A percentile compares a stretch with the other conserved stretches of the same genome.
Evolutionary conservation across 2,329 filamentous ascomycete species (phyloP).

Genomic region (Talaromyces piceae): DNA sequence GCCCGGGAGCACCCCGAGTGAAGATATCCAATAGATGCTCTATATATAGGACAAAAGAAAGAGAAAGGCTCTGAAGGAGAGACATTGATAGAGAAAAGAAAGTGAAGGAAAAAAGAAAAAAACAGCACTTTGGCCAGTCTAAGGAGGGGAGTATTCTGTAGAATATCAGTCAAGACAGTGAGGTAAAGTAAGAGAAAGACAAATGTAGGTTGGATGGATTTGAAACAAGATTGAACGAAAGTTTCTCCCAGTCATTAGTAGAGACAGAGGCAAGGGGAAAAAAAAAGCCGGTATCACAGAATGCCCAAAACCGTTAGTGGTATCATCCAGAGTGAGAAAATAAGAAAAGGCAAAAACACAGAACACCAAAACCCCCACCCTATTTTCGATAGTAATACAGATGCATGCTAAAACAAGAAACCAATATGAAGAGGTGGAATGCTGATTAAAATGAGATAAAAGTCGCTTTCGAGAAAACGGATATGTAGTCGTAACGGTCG

Average conservation of each 20-base stretch:
- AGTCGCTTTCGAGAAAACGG: conserved; percentile 6
- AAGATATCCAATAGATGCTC: neutral
- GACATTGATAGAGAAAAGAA: conserved; percentile 49
- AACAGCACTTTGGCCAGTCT: conserved; percentile 1
- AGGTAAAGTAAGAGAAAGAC: neutral
- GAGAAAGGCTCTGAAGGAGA: neutral
- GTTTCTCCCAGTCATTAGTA: conserved; percentile 10
- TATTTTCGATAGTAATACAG: neutral
- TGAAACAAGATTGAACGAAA: neutral
- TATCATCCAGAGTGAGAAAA: conserved; percentile 8
- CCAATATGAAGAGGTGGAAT: neutral
- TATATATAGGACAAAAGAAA: neutral
- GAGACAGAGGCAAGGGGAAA: neutral
- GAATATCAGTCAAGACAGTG: neutral
- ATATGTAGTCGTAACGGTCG: conserved; percentile 11
- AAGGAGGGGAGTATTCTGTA: conserved; percentile 1
- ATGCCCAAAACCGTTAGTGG: conserved; percentile 10
- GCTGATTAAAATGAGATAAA: conserved; percentile 6
- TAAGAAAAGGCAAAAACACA: neutral
- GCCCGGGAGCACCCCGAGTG: neutral
- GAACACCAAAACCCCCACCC: conserved; percentile 2
- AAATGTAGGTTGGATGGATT: neutral
- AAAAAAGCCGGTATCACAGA: conserved; percentile 8
- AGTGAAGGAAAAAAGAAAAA: conserved; percentile 19
- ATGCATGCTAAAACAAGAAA: neutral